Conservation (phyloP, 106 monocot genomes). For the Dendrobium catenatum region DNA sequence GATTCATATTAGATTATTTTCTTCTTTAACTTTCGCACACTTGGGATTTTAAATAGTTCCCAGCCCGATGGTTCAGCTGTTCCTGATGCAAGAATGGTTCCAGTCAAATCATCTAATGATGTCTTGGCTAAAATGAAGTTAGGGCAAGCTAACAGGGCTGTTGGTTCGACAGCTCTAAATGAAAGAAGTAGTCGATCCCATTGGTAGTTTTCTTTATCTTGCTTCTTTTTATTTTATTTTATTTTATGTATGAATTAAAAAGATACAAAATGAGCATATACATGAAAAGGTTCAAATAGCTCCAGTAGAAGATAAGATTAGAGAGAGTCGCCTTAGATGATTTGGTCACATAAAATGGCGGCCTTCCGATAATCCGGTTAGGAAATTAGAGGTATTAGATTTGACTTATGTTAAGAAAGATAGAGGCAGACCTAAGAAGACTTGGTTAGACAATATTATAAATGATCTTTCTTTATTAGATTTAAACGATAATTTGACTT, state of each 20-base stretch:
- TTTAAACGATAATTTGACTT: no score
- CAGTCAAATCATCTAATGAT: slow-evolving; percentile 81
- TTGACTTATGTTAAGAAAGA: no score
- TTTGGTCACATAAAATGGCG: no score
- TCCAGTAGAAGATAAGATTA: no score
- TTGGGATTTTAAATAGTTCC: slow-evolving; percentile 81
- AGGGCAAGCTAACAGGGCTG: slow-evolving; percentile 77
- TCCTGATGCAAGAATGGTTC: slow-evolving; percentile 83
- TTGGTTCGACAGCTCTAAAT: slow-evolving; percentile 89
- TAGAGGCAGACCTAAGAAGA: no score
- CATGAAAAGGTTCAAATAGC: no score
- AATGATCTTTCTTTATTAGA: no score
- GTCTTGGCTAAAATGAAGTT: slow-evolving; percentile 75
- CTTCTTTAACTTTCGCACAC: slow-evolving; percentile 58
- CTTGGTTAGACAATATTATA: no score
- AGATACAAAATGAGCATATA: no score
- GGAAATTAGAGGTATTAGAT: no score
- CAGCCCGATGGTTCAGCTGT: slow-evolving; percentile 90
- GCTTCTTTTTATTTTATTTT: background rate
- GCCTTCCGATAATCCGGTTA: no score
- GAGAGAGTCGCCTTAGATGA: no score
- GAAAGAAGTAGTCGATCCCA: slow-evolving; percentile 97
- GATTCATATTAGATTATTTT: background rate
- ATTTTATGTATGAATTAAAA: background rate
- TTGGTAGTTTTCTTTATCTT: slow-evolving; percentile 34